Base-by-base conservation (phyloP, 129 eudicot genomes). In the Centella asiatica region DNA sequence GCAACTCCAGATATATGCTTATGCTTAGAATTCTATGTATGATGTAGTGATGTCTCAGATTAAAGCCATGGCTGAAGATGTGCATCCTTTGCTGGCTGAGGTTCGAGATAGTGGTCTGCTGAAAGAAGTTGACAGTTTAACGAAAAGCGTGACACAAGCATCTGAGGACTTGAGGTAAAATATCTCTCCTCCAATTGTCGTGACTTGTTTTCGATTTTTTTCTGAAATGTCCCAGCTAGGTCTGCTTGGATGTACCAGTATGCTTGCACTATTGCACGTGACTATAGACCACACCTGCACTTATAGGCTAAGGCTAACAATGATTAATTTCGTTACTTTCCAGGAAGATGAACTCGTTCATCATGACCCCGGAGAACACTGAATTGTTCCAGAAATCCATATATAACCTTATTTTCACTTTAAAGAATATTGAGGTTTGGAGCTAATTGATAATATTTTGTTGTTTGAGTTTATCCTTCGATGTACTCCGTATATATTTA, bases 41-140 rank as follows among this genome's bases (percentile, higher is more conserved):
- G 81, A 67, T 83, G 82, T 83, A 83, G 85, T 83, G 74, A 45
- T 81, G 61, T 71, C 74, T 73, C 89, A 90, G 97, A 79, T 90
- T 61, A 78, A 84, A 60, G 97, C 95, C 70, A 86, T 90, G 93
- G 81, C 97, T 4, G 93, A 90, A 60, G 93, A 86, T 74, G 65
- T 90, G 67, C 89, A 86, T 67, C 97, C 97, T 68, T 71, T 90
- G 86, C 71, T 90, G 57, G 74, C 97, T 9, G 95, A 90, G 75
- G 92, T 80, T 68, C 88, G 81, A 55, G 83, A 86, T 25, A 74
- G 89, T 73, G 97, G 97, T 63, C 81, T 90, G 81, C 82, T 90
- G 75, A 83, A 77, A 78, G 97, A 90, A 74, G 93, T 81, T 19
- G 97, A 90, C 74, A 78, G 69, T 75, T 79, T 90, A 69, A 90